Evolutionary conservation across 2,329 filamentous ascomycete species (phyloP).

Genomic region (Polytolypa hystricis): DNA sequence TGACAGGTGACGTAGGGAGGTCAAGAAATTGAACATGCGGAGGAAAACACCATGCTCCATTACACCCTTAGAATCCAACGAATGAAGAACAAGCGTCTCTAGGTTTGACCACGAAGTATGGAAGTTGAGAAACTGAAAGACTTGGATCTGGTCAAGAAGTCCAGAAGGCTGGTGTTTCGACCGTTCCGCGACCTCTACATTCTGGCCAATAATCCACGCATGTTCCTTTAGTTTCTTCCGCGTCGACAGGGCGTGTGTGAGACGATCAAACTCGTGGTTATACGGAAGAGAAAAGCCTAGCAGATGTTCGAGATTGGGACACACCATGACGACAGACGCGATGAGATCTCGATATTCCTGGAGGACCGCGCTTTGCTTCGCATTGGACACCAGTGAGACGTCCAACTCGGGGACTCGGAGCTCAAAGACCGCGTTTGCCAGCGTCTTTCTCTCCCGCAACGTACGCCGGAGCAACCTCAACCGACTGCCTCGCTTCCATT

Average conservation of each 20-base stretch:
- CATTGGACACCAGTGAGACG: constrained; percentile 26
- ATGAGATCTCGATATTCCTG: constrained; percentile 42
- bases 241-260: constrained; percentile 46
- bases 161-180: constrained; percentile 22
- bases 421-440: constrained; percentile 44
- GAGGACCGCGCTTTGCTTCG: constrained; percentile 29
- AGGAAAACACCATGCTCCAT: constrained; percentile 46
- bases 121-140: constrained; percentile 42
- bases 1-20: constrained; percentile 42
- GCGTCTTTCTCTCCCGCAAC: constrained; percentile 38
- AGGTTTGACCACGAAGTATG: constrained; percentile 42
- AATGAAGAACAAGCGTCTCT: constrained; percentile 44
- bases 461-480: constrained; percentile 45
- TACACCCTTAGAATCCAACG: constrained; percentile 31
- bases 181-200: constrained; percentile 28
- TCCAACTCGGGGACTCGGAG: constrained; percentile 43
- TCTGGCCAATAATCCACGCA: constrained; percentile 44
- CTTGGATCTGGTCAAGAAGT: constrained; percentile 37
- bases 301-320: constrained; percentile 46
- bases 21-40: constrained; percentile 42
- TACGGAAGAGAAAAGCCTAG: constrained; percentile 44
- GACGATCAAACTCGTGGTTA: constrained; percentile 42
- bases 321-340: constrained; percentile 48
- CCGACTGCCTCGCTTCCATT: constrained; percentile 38
- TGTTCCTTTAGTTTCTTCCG: constrained; percentile 44